A percentile compares a stretch with the other conserved stretches of the same genome.
These are phyloP conservation scores for Didymella exigua DNA, from an alignment of 2,329 filamentous ascomycete species.

Conservation along the genomic window DNA sequence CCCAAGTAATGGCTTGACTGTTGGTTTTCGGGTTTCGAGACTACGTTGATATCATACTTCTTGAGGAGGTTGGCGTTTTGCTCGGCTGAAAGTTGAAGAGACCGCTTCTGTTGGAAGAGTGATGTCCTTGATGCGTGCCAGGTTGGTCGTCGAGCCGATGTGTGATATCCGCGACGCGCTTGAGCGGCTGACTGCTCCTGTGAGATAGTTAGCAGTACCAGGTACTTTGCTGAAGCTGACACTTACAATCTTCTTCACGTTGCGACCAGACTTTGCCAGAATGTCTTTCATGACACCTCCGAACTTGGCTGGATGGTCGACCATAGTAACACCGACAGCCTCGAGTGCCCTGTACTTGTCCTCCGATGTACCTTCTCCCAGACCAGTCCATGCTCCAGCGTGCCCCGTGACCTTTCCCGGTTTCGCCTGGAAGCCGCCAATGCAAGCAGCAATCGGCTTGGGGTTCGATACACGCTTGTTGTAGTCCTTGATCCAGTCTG, in stretches of 20 bases:
- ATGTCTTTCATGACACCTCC: constrained; percentile 69
- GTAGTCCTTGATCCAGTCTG: constrained; percentile 74
- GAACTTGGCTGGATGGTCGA: constrained; percentile 78
- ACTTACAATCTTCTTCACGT: constrained; percentile 49
- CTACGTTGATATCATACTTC: constrained; percentile 56
- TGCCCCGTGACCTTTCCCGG: constrained; percentile 76
- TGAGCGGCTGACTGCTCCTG: constrained; percentile 45
- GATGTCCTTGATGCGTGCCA: constrained; percentile 1
- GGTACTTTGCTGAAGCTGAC: not conserved
- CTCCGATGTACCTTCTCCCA: constrained; percentile 67
- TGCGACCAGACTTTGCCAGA: constrained; percentile 54
- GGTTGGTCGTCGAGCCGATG: constrained; percentile 31
- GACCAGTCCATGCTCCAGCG: constrained; percentile 72
- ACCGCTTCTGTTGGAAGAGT: constrained; percentile 49
- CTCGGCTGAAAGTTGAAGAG: constrained; percentile 61
- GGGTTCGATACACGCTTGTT: constrained; percentile 61
- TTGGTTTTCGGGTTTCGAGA: constrained; percentile 42
- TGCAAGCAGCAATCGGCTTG: constrained; percentile 76
- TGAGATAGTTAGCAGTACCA: not conserved
- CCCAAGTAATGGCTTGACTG: constrained; percentile 59
- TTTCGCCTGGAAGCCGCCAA: constrained; percentile 70
- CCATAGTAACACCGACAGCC: constrained; percentile 69
- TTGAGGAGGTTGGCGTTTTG: constrained; percentile 63
- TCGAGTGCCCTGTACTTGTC: constrained; percentile 72
- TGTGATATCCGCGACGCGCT: constrained; percentile 56